Percentiles rank a stretch among this genome's conserved stretches.
Evolutionary conservation across 208 protist genomes (phyloP).

Genomic region (Novymonas esmeraldas): DNA sequence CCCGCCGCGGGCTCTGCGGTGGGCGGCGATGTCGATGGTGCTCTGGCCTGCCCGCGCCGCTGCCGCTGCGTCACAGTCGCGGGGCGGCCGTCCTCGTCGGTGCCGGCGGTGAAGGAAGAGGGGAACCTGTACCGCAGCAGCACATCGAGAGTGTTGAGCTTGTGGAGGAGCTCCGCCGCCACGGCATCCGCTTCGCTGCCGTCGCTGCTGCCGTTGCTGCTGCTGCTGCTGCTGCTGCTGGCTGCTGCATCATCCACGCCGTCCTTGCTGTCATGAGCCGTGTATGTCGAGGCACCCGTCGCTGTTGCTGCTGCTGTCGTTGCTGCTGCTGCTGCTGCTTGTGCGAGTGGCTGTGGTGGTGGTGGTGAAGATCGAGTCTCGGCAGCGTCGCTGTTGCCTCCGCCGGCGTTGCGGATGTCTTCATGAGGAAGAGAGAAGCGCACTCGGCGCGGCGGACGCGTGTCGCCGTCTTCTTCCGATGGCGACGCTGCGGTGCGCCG

Average conservation of each 20-base stretch:
- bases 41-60: background rate
- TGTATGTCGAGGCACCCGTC: too few species aligned
- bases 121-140: slow-evolving; percentile 40
- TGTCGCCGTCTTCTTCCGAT: background rate
- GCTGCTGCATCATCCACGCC: background rate
- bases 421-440: background rate
- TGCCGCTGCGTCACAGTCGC: slow-evolving; percentile 22
- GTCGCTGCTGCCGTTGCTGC: background rate
- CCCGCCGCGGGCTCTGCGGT: background rate
- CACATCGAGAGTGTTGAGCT: slow-evolving; percentile 44
- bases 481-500: too few species aligned
- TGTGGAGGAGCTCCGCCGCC: slow-evolving; percentile 26
- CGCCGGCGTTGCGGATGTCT: background rate
- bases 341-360: too few species aligned
- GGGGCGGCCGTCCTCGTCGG: slow-evolving; percentile 26
- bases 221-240: background rate
- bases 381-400: background rate
- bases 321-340: too few species aligned
- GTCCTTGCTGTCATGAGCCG: too few species aligned
- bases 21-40: background rate
- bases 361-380: too few species aligned
- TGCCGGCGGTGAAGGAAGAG: slow-evolving; percentile 33
- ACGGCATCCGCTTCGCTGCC: background rate
- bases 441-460: background rate
- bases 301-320: too few species aligned